Evolutionary conservation across 345 rosid species (phyloP).

Genomic region (Clausena lansium): DNA sequence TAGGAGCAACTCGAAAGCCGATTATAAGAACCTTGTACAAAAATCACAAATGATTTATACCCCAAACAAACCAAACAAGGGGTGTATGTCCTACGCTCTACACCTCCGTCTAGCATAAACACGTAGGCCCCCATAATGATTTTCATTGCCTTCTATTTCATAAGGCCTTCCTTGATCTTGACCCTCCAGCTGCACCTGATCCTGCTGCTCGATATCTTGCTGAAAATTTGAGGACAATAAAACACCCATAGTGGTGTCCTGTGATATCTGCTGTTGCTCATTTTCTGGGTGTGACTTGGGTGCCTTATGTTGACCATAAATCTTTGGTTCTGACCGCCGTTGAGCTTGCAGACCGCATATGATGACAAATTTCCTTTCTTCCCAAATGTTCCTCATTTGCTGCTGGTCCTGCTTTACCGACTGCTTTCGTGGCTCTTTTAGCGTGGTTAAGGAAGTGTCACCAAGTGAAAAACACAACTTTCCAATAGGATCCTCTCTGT

Average conservation of each 20-base stretch:
- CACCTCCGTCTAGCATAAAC: neutral
- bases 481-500: neutral
- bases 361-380: slow-evolving; percentile 2
- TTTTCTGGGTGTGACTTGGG: neutral
- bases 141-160: neutral
- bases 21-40: neutral
- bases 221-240: neutral
- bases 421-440: neutral
- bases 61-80: neutral
- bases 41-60: neutral
- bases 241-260: neutral
- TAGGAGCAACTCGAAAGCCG: neutral
- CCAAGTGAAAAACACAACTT: slow-evolving; percentile 1
- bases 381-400: neutral
- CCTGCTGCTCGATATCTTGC: neutral
- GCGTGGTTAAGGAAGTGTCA: neutral
- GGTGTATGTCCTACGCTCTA: neutral
- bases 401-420: neutral
- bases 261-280: neutral
- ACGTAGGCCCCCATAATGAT: neutral
- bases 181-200: neutral
- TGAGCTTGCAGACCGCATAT: slow-evolving; percentile 14
- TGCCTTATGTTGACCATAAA: neutral
- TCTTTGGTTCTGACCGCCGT: neutral
- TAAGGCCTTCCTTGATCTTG: slow-evolving; percentile 10